These are phyloP conservation scores for Citrus cavaleriei DNA, from an alignment of 345 rosid genomes.

Conservation along the genomic window DNA sequence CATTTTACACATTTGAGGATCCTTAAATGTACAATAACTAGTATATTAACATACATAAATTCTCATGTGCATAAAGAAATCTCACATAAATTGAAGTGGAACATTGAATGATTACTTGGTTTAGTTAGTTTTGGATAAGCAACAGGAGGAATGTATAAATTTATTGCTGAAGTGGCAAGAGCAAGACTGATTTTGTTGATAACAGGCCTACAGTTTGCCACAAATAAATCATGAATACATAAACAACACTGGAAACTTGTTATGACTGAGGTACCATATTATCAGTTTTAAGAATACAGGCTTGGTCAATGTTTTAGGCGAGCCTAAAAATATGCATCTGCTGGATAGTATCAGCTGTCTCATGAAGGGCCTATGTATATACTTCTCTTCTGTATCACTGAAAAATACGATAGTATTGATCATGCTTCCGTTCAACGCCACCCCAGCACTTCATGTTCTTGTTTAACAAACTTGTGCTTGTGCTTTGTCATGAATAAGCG, in stretches of 20 bases:
- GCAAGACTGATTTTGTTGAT: neutral
- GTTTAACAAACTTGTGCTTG: neutral
- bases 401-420: neutral
- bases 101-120: neutral
- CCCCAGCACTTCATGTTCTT: neutral
- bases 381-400: neutral
- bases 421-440: neutral
- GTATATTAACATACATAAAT: neutral
- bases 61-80: neutral
- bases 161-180: neutral
- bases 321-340: neutral
- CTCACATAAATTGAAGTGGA: neutral
- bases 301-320: neutral
- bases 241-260: neutral
- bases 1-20: neutral
- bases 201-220: neutral
- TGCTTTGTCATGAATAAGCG: neutral
- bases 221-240: neutral
- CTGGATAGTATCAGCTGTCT: neutral
- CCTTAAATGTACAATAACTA: neutral
- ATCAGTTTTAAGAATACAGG: neutral
- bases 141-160: neutral
- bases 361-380: neutral
- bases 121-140: neutral
- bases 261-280: neutral